A percentile compares a stretch with the other conserved stretches of the same genome.
Conservation (phyloP, 805 yeast genomes). For the Blastobotrys terrestris region DNA sequence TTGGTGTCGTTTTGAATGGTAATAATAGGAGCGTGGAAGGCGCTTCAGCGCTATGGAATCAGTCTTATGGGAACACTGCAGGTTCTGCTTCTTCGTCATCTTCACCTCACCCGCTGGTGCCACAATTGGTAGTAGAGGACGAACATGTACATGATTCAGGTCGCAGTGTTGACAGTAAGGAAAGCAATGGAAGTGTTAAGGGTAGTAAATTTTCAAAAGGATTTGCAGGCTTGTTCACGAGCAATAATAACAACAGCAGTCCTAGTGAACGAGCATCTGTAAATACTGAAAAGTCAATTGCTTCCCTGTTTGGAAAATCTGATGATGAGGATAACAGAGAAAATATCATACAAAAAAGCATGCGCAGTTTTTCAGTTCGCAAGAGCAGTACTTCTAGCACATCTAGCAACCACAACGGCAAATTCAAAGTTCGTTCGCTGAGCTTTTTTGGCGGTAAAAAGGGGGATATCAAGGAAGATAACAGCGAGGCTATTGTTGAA, state of each 20-base stretch:
- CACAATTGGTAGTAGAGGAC: not conserved
- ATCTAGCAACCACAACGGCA: constrained; percentile 4
- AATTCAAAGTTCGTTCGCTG: constrained; percentile 21
- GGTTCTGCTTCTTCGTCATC: not conserved
- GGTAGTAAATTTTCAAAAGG: constrained; percentile 14
- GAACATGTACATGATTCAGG: not conserved
- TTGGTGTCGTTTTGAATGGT: constrained; percentile 3
- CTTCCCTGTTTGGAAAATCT: constrained; percentile 20
- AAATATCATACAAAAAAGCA: constrained; percentile 21
- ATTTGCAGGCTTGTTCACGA: constrained; percentile 17
- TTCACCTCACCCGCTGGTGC: not conserved
- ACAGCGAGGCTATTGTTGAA: constrained; percentile 8
- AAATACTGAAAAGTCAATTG: constrained; percentile 16
- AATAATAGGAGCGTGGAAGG: not conserved
- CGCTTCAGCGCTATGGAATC: not conserved
- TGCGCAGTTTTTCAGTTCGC: constrained; percentile 17
- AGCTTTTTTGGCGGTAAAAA: constrained; percentile 21
- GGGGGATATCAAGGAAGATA: constrained; percentile 12
- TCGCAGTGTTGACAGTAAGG: constrained; percentile 7
- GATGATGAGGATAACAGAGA: constrained; percentile 12
- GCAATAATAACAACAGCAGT: not conserved
- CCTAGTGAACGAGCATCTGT: not conserved
- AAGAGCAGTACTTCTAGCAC: constrained; percentile 13
- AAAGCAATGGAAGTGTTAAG: constrained; percentile 5
- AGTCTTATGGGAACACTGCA: not conserved